Evolutionary conservation across 2,329 filamentous ascomycete genomes (phyloP), one percentile per base, ranked within the genome.

Genomic region (Stagonosporopsis chrysanthemi): DNA sequence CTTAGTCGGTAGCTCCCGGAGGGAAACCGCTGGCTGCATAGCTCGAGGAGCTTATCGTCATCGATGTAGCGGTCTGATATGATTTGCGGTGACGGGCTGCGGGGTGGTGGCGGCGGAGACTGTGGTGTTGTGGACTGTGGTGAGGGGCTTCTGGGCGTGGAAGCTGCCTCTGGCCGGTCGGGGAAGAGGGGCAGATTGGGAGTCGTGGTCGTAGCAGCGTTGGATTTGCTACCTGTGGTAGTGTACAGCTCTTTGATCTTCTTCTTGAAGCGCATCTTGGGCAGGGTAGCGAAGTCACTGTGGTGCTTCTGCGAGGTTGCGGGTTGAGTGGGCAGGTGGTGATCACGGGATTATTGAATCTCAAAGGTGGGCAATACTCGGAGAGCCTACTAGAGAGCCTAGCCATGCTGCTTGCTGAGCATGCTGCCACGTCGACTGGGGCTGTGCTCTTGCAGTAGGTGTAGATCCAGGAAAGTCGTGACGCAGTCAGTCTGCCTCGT

Each of bases 1-100:
- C 28, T 46, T 6, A 67, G 11, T 15, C 19, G 45, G 47, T 61
- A 67, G 22, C 59, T 62, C 2, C 56, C 55, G 1, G 33, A 17
- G 1, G 58, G 61, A 33, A 66, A 67, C 9, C 48, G 56, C 26
- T 62, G 29, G 15, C 36, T 58, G 28, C 52, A 61, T 9, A 64
- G 42, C 4, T 51, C 49, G 1, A 56, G 9, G 2, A 67, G 55
- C 38, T 67, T 67, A 1, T 61, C 53, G 42, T 61, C 58, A 36
- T 67, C 63, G 17, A 66, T 56, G 35, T 67, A 67, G n/a, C 63
- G 50, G 29, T 67, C 52, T 28, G 62, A 53, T 39, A 67, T 63
- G n/a, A 67, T 61, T 36, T 67, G 65, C 2, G 51, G 44, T 6
- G 45, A 39, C 4, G 29, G 11, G 12, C 17, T 15, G 26, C 23